phyloP scores from a whole-genome alignment of 345 rosid species.

The Erucastrum elatum region DNA sequence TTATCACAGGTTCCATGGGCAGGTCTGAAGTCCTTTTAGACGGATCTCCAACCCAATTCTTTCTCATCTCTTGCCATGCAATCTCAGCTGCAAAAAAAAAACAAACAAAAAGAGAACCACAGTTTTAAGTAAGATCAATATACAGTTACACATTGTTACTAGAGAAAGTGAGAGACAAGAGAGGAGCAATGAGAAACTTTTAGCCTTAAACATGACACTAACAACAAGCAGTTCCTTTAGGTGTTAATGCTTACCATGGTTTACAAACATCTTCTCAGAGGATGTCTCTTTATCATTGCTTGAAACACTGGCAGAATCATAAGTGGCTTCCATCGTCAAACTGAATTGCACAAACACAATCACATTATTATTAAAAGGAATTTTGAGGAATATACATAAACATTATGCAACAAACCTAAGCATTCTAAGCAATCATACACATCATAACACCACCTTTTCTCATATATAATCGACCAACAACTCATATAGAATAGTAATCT shows the following conservation, averaged over 20 bases:
- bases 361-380: no score
- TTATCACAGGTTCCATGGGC: conserved; percentile 36
- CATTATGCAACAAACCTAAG: background rate
- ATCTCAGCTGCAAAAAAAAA: conserved; percentile 31
- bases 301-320: conserved; percentile 23
- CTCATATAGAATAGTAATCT: no score
- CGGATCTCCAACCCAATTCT: conserved; percentile 41
- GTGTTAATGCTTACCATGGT: conserved; percentile 29
- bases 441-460: background rate
- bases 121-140: background rate
- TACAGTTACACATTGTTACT: background rate
- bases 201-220: background rate
- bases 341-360: background rate
- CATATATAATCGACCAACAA: background rate
- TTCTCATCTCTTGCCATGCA: conserved; percentile 42
- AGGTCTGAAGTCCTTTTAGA: conserved; percentile 31
- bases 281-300: conserved; percentile 17
- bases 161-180: background rate
- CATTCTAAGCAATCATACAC: background rate
- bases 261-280: conserved; percentile 24
- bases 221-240: background rate
- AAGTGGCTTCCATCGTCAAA: conserved; percentile 31
- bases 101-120: background rate
- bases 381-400: background rate
- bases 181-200: background rate